phyloP scores from a whole-genome alignment of 169 alveolate species.

The Cryptosporidium baileyi region DNA sequence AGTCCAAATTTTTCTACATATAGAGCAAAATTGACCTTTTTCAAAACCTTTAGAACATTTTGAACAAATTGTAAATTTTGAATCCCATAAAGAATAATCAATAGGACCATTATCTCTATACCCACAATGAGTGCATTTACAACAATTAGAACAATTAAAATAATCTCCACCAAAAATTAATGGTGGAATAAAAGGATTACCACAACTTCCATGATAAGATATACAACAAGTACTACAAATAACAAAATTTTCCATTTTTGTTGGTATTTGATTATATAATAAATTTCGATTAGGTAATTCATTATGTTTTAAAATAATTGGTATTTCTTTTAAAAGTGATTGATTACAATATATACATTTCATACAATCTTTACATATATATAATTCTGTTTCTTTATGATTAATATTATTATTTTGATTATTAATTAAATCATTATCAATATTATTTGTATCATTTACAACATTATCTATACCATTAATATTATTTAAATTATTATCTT shows the following conservation, averaged over 20 bases:
- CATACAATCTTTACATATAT: conserved; percentile 37
- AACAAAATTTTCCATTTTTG: conserved; percentile 46
- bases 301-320: conserved; percentile 20
- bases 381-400: not conserved
- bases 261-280: conserved; percentile 46
- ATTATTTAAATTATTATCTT: not conserved
- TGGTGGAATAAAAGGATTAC: conserved; percentile 47
- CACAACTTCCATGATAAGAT: conserved; percentile 56
- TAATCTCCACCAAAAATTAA: conserved; percentile 26
- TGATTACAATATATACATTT: conserved; percentile 45
- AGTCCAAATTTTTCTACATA: conserved; percentile 57
- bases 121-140: conserved; percentile 52
- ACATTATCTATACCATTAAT: no score
- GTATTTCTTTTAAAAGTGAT: conserved; percentile 1
- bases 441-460: not conserved
- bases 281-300: conserved; percentile 47
- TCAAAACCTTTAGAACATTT: conserved; percentile 56
- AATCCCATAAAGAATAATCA: conserved; percentile 60
- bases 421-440: not conserved
- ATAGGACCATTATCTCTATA: conserved; percentile 54
- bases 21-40: conserved; percentile 59
- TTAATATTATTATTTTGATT: not conserved
- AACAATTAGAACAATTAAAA: conserved; percentile 54
- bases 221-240: conserved; percentile 29
- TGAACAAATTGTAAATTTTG: conserved; percentile 40